Evolutionary conservation across 2,329 filamentous ascomycete genomes (phyloP).

Genomic region (Fusarium xylarioides): DNA sequence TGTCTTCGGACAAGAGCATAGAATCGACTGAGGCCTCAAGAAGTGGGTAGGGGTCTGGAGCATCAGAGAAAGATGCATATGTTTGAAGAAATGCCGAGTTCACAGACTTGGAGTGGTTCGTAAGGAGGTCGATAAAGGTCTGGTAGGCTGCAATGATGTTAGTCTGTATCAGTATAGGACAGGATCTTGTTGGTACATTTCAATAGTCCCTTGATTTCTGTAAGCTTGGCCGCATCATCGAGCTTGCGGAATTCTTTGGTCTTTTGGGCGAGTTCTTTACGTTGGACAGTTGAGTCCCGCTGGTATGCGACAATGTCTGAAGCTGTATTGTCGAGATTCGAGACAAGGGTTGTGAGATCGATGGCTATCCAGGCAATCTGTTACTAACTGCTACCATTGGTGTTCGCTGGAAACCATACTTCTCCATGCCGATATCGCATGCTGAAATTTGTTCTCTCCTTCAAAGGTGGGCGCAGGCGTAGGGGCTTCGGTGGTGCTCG

Average conservation of each 20-base stretch:
- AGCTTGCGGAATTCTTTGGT: slow-evolving; percentile 97
- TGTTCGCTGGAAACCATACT: slow-evolving; percentile 62
- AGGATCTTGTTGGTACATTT: slow-evolving; percentile 67
- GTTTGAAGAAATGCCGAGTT: slow-evolving; percentile 93
- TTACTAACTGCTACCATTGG: slow-evolving; percentile 24
- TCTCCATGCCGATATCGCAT: slow-evolving; percentile 94
- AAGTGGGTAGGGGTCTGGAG: slow-evolving; percentile 93
- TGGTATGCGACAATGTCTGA: slow-evolving; percentile 94
- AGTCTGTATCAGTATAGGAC: not conserved
- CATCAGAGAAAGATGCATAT: slow-evolving; percentile 93
- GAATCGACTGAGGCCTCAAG: slow-evolving; percentile 97
- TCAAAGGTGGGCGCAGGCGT: slow-evolving; percentile 50
- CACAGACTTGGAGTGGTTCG: slow-evolving; percentile 93
- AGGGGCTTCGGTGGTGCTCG: slow-evolving; percentile 37
- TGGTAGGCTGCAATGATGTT: slow-evolving; percentile 77
- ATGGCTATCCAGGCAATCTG: slow-evolving; percentile 67
- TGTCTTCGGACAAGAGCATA: slow-evolving; percentile 90
- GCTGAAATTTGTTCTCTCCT: slow-evolving; percentile 92
- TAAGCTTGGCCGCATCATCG: slow-evolving; percentile 85
- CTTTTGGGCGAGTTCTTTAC: slow-evolving; percentile 98
- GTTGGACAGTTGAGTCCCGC: slow-evolving; percentile 91
- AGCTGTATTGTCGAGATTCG: slow-evolving; percentile 89
- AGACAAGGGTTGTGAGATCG: slow-evolving; percentile 84
- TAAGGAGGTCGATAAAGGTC: slow-evolving; percentile 94
- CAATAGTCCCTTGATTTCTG: slow-evolving; percentile 87